These are phyloP conservation scores for Lablab purpureus DNA, from an alignment of 306 rosid species.

Conservation along the genomic window DNA sequence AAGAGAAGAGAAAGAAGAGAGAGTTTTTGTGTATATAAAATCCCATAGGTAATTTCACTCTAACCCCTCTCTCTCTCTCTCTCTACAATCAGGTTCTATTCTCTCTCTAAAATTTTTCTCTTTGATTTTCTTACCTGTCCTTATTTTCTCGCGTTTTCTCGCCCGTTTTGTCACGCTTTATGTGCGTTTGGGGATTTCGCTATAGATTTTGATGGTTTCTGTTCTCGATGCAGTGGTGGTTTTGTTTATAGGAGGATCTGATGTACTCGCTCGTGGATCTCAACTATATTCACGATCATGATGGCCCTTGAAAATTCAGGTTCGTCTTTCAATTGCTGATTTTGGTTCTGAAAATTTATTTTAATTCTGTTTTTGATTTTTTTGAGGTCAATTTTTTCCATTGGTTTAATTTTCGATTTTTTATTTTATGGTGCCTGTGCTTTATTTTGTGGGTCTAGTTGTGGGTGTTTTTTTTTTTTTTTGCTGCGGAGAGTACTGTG, in stretches of 20 bases:
- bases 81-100: constrained; percentile 54
- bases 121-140: not conserved
- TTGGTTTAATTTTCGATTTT: constrained; percentile 34
- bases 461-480: not conserved
- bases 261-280: constrained; percentile 91
- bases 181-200: constrained; percentile 19
- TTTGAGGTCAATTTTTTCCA: not conserved
- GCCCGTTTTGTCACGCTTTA: constrained; percentile 28
- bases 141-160: not conserved
- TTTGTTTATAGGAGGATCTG: constrained; percentile 71
- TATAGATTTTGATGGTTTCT: not conserved
- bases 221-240: constrained; percentile 46
- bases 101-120: constrained; percentile 19
- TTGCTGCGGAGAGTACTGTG: constrained; percentile 25
- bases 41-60: constrained; percentile 38
- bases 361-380: not conserved
- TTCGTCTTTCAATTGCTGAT: constrained; percentile 5
- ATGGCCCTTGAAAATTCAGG: constrained; percentile 93
- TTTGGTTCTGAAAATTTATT: not conserved
- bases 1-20: constrained; percentile 1
- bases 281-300: constrained; percentile 71
- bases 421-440: not conserved
- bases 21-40: constrained; percentile 39
- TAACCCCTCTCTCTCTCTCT: constrained; percentile 49
- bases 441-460: not conserved